Base-by-base conservation (phyloP, 129 eudicot species). In the Centrapalus pauciflorus region DNA sequence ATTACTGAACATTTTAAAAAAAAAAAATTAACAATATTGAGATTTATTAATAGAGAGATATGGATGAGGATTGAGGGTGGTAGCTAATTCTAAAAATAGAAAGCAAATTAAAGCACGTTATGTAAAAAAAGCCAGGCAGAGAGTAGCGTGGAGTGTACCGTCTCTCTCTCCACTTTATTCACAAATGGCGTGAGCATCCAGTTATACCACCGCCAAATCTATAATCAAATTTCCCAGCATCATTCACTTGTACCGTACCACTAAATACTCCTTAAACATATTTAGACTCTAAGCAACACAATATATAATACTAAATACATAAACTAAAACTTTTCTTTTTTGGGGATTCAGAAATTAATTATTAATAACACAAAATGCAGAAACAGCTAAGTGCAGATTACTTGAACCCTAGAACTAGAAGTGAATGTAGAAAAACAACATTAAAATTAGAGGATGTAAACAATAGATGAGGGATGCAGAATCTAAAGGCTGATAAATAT, bases 401-500 rank as follows among this genome's bases (percentile, higher is more conserved):
- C 16, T 63, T 2, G 28, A 46, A 23, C 4, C 32, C 67, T 46
- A 75, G 55, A 34, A 24, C 67, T 46, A 75, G 55, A 34, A 24
- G 62, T 38, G 27, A 66, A 66, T 23, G 52, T 43, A 67, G 11
- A 23, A 19, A 58, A 75, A 50, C 1, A 60, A 72, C 65, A 49
- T 24, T 6, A 65, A 58, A 28, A 30, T 52, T 12, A 64, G 8
- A 4, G 49, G 2, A 24, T 38, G 32, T 32, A 78, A 49, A 52
- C 70, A 48, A 21, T 67, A 58, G 54, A 66, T 62, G 2, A 19
- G 49, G 19, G 64, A 57, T 46, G 78, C 74, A 71, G 60, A 58
- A 72, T 60, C 58, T 25, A 35, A 41, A 72, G 78, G 64, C 25
- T 71, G 78, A 66, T 66, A 71, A 11, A 67, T 13, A 30, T 56